phyloP scores from a whole-genome alignment of 2,329 filamentous ascomycete species.

The Cytospora paraplurivora region DNA sequence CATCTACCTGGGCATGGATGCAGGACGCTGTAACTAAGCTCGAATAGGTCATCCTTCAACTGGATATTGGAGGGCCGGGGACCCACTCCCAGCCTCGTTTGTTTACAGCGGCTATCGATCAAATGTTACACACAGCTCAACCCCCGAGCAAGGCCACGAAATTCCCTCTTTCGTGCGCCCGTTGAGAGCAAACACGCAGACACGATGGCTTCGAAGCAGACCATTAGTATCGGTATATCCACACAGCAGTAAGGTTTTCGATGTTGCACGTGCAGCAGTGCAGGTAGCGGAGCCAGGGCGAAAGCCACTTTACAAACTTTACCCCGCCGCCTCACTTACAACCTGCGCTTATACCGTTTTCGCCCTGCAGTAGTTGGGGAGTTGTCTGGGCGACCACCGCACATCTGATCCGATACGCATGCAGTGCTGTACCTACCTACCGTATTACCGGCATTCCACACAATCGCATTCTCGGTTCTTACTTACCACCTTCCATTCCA shows the following conservation, averaged over 20 bases:
- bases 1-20: background rate
- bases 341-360: background rate
- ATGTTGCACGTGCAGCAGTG: background rate
- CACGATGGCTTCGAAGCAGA: background rate
- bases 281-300: background rate
- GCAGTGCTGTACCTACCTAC: background rate
- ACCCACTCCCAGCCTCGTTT: constrained; percentile 3
- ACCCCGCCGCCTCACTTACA: constrained; percentile 8
- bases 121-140: background rate
- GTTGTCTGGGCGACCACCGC: constrained; percentile 10
- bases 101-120: background rate
- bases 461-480: background rate
- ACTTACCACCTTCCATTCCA: constrained; percentile 22
- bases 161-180: background rate
- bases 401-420: background rate
- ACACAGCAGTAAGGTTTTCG: constrained; percentile 1
- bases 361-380: background rate
- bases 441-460: background rate
- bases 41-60: background rate
- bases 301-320: background rate
- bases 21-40: background rate
- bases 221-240: background rate
- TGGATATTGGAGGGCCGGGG: background rate
- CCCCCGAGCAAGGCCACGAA: background rate
- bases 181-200: background rate